These are phyloP conservation scores for Boletus vinaceobasis DNA, from an alignment of 768 basidiomycete species.

Conservation along the genomic window DNA sequence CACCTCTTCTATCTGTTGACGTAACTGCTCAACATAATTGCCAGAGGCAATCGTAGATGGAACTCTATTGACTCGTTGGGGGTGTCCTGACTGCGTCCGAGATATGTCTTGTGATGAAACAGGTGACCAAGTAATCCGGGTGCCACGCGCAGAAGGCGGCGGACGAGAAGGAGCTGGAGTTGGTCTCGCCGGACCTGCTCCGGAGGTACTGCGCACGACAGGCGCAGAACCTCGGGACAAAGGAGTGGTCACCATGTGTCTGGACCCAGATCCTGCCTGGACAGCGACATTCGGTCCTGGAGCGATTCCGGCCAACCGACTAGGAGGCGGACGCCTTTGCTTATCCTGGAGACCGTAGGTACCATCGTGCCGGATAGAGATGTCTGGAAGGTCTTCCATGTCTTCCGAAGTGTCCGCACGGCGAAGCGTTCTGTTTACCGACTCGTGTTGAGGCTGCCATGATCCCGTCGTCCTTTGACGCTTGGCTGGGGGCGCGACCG, in stretches of 20 bases:
- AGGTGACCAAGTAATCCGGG: slow-evolving; percentile 9
- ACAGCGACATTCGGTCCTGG: slow-evolving; percentile 7
- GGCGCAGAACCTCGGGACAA: slow-evolving; percentile 12
- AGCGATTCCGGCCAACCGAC: slow-evolving; percentile 10
- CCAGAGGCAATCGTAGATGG: slow-evolving; percentile 1
- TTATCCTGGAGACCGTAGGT: slow-evolving; percentile 45
- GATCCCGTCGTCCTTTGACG: slow-evolving; percentile 51
- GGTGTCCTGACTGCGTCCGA: slow-evolving; percentile 12
- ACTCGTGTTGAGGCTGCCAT: slow-evolving; percentile 41
- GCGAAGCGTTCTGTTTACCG: slow-evolving; percentile 25
- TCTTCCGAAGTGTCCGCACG: slow-evolving; percentile 33
- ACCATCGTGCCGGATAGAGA: slow-evolving; percentile 58
- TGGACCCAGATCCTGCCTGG: slow-evolving; percentile 7
- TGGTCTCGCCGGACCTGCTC: slow-evolving; percentile 7
- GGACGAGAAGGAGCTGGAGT: slow-evolving; percentile 9
- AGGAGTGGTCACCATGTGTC: slow-evolving; percentile 6
- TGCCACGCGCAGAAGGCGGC: slow-evolving; percentile 13
- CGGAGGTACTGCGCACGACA: slow-evolving; percentile 9
- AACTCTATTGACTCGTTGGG: slow-evolving; percentile 6
- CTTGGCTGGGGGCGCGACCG: slow-evolving; percentile 44
- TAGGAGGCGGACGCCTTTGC: slow-evolving; percentile 13
- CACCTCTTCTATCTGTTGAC: slow-evolving; percentile 48
- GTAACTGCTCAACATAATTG: slow-evolving; percentile 19
- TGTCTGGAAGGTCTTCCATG: slow-evolving; percentile 57
- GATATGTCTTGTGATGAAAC: slow-evolving; percentile 20